Evolutionary conservation across 805 yeast species (phyloP), one percentile per base, ranked within the genome.

Genomic region (Candida koratica): DNA sequence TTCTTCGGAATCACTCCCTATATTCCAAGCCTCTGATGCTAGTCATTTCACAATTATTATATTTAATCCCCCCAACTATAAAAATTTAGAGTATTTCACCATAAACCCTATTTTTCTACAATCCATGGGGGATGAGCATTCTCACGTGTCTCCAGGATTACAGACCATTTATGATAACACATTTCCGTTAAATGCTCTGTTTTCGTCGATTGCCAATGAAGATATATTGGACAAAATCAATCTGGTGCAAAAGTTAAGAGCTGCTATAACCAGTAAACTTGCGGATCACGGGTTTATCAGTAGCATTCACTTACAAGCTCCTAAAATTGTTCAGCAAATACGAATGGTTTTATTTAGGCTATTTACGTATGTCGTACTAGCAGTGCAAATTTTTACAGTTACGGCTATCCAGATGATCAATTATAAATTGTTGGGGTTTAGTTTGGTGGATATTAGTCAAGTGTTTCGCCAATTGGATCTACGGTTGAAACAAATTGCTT

Each of bases 381-480:
- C 6, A 3, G 32, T 55, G 5, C 58, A 54, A 32, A 26, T 33
- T 24, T 9, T 45, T 3, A 38, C 50, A 18, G 50, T 55, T 3
- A 34, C 26, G 15, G 11, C 52, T 6, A 55, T 62, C 11, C 26
- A 39, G 7, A 12, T 51, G 2, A 47, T 70, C 31, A 69, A 69
- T 44, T 46, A 41, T 11, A 46, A 48, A 12, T 7, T 58, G 1
- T 22, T 36, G 5, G 45, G 49, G 4, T 22, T 38, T 6, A 59
- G 56, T 24, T 51, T 68, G 5, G 60, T 64, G 17, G 67, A 65
- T 12, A 30, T 66, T 0, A 81, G 85, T 11, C 81, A 80, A 3
- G 71, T 84, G 1, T 79, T 86, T 4, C 79, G 79, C 48, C 97
- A 90, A 54, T 61, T 88, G 2, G 95, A 87, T 53, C 60, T 87